Evolutionary conservation across 345 rosid genomes (phyloP), one percentile per base, ranked within the genome.

Genomic region (Odontarrhena argentea): DNA sequence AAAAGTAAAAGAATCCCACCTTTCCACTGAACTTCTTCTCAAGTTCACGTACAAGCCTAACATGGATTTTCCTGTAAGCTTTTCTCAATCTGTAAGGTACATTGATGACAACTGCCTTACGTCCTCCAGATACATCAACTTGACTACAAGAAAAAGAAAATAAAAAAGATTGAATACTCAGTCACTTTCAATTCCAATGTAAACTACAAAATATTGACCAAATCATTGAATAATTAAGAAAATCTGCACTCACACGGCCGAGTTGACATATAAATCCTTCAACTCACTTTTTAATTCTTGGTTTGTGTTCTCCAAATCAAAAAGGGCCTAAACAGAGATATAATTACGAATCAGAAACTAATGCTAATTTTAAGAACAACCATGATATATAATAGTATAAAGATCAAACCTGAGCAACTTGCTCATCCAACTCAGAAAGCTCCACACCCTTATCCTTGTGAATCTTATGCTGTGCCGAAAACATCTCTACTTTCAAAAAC

Each of bases 1-100:
- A 26, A 18, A 3, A 4, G 15, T 14, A 9, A 51, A 8, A 42
- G 15, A 50, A 22, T 76, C 36, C 84, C 95, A 86, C 95, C 97
- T 91, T 87, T 36, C 96, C 91, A 5, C 93, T 91, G 72, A 91
- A 85, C 78, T 91, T 88, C 89, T 88, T 91, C 76, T 88, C 91
- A 25, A 91, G 88, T 65, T 91, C 97, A 68, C 97, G 83, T 69
- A 88, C 89, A 68, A 91, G 97, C 75, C 85, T 82, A 38, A 84
- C 81, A 74, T 88, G 96, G 65, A 88, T 84, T 80, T 88, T 91
- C 15, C 84, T 62, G 71, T 71, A 91, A 30, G 88, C 91, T 60
- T 86, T 91, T 76, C 96, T 86, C 78, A 91, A 50, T 72, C 97
- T 80, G 80, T 74, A 91, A 9, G 97, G 97, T 43, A 91, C 78